These are phyloP conservation scores for Podospora conica DNA, from an alignment of 495 filamentous ascomycete genomes.

Conservation along the genomic window DNA sequence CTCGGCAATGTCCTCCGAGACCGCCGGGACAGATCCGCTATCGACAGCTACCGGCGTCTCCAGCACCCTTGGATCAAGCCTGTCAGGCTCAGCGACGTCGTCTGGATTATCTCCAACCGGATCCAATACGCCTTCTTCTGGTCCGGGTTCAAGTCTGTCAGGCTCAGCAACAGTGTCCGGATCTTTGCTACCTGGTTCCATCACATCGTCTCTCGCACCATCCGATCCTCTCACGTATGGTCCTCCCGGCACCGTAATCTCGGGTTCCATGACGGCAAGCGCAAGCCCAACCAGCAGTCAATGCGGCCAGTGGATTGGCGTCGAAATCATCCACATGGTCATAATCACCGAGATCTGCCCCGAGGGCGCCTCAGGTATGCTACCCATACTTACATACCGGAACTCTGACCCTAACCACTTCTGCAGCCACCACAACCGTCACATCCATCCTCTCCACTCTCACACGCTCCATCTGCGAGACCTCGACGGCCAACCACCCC, in stretches of 20 bases:
- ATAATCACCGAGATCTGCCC: constrained; percentile 30
- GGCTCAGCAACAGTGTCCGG: not conserved
- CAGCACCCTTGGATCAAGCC: not conserved
- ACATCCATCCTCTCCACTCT: constrained; percentile 25
- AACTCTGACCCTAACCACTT: constrained; percentile 1
- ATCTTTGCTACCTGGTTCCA: not conserved
- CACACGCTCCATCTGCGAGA: constrained; percentile 36
- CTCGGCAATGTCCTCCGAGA: not conserved
- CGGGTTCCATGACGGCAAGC: not conserved
- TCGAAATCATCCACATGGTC: constrained; percentile 34
- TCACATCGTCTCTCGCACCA: not conserved
- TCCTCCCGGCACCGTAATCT: not conserved
- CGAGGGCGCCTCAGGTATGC: constrained; percentile 23
- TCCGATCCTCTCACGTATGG: not conserved
- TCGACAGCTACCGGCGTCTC: not conserved
- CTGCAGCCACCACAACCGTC: constrained; percentile 20
- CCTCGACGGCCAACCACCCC: constrained; percentile 26
- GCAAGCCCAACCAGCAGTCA: constrained; percentile 12
- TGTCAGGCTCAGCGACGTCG: not conserved
- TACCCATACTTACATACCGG: not conserved
- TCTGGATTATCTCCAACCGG: not conserved
- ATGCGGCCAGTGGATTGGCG: constrained; percentile 31
- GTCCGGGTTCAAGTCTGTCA: not conserved
- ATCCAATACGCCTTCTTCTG: not conserved
- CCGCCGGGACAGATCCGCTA: not conserved